Conservation (phyloP, 2,329 filamentous ascomycete species). For the Coniosporium tulheliwenetii region DNA sequence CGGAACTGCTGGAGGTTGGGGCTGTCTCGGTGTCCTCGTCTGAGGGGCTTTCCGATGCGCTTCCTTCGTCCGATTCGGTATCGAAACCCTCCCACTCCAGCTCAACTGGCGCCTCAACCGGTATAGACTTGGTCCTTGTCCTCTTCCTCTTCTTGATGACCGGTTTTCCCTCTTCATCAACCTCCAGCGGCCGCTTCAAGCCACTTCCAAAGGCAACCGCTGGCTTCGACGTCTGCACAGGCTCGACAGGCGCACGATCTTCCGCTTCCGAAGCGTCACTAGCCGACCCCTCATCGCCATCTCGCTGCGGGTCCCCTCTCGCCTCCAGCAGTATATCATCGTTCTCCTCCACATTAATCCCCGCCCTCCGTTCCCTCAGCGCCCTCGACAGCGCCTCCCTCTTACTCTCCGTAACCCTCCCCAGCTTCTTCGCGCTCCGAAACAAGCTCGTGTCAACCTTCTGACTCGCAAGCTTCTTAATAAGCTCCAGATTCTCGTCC, state of each 20-base stretch:
- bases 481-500: slow-evolving; percentile 73
- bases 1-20: no score
- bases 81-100: slow-evolving; percentile 47
- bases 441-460: slow-evolving; percentile 74
- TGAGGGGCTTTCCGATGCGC: neutral
- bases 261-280: slow-evolving; percentile 4
- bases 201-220: slow-evolving; percentile 47
- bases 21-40: slow-evolving; percentile 15
- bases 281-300: slow-evolving; percentile 3
- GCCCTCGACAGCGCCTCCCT: slow-evolving; percentile 50
- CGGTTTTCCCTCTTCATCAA: slow-evolving; percentile 65
- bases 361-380: slow-evolving; percentile 48
- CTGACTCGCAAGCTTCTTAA: slow-evolving; percentile 65
- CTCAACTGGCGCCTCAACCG: slow-evolving; percentile 18
- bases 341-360: slow-evolving; percentile 39
- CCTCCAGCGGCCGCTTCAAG: slow-evolving; percentile 70
- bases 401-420: slow-evolving; percentile 56
- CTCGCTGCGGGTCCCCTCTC: slow-evolving; percentile 8
- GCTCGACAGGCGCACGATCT: slow-evolving; percentile 4
- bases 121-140: slow-evolving; percentile 21
- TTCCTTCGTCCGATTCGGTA: neutral
- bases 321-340: slow-evolving; percentile 38
- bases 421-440: slow-evolving; percentile 61
- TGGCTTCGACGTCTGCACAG: slow-evolving; percentile 1
- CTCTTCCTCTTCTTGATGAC: slow-evolving; percentile 67